These are phyloP conservation scores for Miamiensis avidus DNA, from an alignment of 169 alveolate genomes.

Conservation along the genomic window DNA sequence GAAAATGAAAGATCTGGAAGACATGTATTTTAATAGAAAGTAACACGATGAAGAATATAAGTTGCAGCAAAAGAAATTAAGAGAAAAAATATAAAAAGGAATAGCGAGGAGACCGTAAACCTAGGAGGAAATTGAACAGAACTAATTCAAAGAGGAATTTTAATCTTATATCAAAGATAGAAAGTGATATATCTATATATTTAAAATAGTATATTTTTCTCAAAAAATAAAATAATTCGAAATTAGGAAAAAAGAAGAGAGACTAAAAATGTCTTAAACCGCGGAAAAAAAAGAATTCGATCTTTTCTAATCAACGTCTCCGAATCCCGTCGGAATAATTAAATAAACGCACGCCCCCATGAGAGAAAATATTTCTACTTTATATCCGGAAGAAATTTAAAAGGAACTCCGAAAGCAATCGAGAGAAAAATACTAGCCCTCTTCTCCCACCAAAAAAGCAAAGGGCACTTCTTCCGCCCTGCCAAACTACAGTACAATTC, in stretches of 20 bases:
- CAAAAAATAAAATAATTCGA: too few relatives aligned
- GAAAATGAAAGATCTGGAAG: background rate
- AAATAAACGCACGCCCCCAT: background rate
- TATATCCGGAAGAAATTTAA: background rate
- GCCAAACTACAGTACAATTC: too few relatives aligned
- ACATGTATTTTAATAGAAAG: slow-evolving; percentile 1
- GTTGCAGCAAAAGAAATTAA: background rate
- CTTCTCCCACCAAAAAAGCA: background rate
- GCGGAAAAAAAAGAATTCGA: slow-evolving; percentile 17
- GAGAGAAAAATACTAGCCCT: background rate
- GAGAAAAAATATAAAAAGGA: background rate
- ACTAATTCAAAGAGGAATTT: slow-evolving; percentile 15
- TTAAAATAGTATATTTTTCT: too few relatives aligned
- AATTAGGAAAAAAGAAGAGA: slow-evolving; percentile 7
- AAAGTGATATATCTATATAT: slow-evolving; percentile 3
- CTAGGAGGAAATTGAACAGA: background rate
- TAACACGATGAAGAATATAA: background rate
- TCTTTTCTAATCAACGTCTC: slow-evolving; percentile 17
- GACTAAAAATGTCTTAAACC: background rate
- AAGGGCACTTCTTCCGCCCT: background rate
- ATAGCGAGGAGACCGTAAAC: background rate
- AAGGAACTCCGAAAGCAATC: background rate
- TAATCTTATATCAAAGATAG: slow-evolving; percentile 5
- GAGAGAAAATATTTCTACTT: background rate
- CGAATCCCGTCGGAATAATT: background rate